Conservation (phyloP, 768 basidiomycete genomes). For the Termitomyces sp. region DNA sequence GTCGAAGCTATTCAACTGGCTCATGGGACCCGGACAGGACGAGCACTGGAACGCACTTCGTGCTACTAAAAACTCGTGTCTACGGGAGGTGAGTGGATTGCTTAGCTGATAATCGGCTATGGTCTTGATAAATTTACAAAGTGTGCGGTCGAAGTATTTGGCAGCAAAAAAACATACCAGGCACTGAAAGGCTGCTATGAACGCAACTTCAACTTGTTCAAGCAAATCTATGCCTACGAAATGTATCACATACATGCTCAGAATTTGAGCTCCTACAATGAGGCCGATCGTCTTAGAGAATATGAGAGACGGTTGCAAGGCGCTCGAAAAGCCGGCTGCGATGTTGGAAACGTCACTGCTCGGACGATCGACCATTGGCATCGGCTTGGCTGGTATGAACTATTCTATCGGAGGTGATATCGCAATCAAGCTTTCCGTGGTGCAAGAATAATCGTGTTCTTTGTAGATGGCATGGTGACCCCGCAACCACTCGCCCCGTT, state of each 20-base stretch:
- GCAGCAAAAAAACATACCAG: conserved; percentile 75
- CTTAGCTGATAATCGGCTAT: neutral
- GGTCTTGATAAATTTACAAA: conserved; percentile 20
- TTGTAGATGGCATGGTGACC: conserved; percentile 62
- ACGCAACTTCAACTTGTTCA: conserved; percentile 81
- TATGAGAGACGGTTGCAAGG: conserved; percentile 67
- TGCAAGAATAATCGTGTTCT: conserved; percentile 5
- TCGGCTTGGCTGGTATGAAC: conserved; percentile 67
- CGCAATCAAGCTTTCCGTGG: neutral
- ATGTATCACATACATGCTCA: conserved; percentile 36
- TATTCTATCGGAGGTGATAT: conserved; percentile 63
- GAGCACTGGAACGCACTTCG: conserved; percentile 77
- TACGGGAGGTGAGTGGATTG: conserved; percentile 54
- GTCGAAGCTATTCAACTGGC: conserved; percentile 71
- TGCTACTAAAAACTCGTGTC: conserved; percentile 78
- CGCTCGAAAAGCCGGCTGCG: conserved; percentile 60
- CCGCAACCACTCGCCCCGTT: conserved; percentile 48
- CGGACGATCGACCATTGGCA: conserved; percentile 80
- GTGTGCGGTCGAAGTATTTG: conserved; percentile 71
- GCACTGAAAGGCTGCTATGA: conserved; percentile 84
- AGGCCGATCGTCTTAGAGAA: conserved; percentile 63
- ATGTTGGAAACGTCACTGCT: conserved; percentile 69
- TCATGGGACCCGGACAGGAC: conserved; percentile 66
- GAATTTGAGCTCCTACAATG: conserved; percentile 35
- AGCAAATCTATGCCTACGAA: conserved; percentile 75